phyloP scores from a whole-genome alignment of 768 basidiomycete species.

The Mycena venus region DNA sequence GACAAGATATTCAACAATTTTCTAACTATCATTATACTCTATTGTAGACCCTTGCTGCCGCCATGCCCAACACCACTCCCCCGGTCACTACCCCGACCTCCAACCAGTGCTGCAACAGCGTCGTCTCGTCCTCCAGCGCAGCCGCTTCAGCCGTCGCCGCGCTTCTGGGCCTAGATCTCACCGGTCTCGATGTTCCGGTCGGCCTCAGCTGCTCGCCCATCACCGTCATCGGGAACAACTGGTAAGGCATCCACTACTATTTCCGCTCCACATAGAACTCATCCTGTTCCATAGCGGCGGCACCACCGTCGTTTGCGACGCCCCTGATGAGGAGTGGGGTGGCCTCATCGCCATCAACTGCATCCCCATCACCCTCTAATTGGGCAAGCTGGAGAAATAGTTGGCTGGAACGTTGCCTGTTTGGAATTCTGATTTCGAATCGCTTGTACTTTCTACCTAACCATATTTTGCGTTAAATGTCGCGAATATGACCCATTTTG shows the following conservation, averaged over 20 bases:
- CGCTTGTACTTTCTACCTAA: not conserved
- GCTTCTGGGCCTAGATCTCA: conserved; percentile 24
- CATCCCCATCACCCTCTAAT: too few species aligned
- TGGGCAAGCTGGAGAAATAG: too few species aligned
- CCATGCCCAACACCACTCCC: not conserved
- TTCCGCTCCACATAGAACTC: not conserved
- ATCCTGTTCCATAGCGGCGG: not conserved
- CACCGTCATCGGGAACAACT: conserved; percentile 32
- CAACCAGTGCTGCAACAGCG: conserved; percentile 28
- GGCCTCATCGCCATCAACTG: too few species aligned
- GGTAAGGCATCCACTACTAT: too few species aligned
- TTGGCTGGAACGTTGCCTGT: too few species aligned
- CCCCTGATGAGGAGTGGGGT: not conserved
- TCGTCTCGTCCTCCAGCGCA: conserved; percentile 9
- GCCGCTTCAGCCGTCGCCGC: conserved; percentile 24
- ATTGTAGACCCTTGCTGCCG: conserved; percentile 23
- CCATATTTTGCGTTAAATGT: too few species aligned
- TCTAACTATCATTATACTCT: not conserved
- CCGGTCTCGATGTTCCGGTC: conserved; percentile 20
- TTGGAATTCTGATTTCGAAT: not conserved
- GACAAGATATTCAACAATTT: not conserved
- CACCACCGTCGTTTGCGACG: not conserved
- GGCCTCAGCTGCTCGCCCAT: conserved; percentile 32
- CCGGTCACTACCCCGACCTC: conserved; percentile 23
- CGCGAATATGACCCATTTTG: too few species aligned